phyloP scores from a whole-genome alignment of 169 alveolate species.

The Cryptosporidium viatorum region DNA sequence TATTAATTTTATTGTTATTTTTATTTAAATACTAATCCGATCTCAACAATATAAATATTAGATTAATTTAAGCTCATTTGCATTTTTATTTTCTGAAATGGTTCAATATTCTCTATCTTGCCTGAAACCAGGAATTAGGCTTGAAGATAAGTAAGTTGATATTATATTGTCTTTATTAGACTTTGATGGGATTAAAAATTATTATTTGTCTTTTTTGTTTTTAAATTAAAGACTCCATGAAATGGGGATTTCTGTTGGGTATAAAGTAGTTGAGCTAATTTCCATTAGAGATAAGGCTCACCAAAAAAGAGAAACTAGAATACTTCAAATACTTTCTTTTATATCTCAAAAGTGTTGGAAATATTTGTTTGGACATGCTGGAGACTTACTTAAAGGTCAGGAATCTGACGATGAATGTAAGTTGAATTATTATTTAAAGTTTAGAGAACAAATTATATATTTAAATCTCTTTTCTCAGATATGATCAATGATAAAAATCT shows the following conservation, averaged over 20 bases:
- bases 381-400: conserved; percentile 85
- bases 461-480: conserved; percentile 42
- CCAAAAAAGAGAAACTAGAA: conserved; percentile 80
- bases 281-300: conserved; percentile 79
- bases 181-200: background rate
- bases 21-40: background rate
- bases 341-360: conserved; percentile 83
- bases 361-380: conserved; percentile 83
- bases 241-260: conserved; percentile 85
- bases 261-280: conserved; percentile 80
- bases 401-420: conserved; percentile 83
- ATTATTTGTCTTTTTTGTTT: background rate
- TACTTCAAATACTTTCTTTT: conserved; percentile 81
- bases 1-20: background rate
- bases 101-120: conserved; percentile 83
- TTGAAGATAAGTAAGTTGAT: conserved; percentile 81
- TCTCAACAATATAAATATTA: background rate
- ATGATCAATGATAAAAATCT: conserved; percentile 84
- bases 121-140: conserved; percentile 82
- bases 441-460: background rate
- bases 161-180: too few relatives aligned
- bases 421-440: conserved; percentile 6
- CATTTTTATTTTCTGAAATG: conserved; percentile 83
- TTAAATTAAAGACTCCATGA: conserved; percentile 80
- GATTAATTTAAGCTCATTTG: conserved; percentile 82